Conservation (phyloP, 495 filamentous ascomycete species). For the Delitschia confertaspora region DNA sequence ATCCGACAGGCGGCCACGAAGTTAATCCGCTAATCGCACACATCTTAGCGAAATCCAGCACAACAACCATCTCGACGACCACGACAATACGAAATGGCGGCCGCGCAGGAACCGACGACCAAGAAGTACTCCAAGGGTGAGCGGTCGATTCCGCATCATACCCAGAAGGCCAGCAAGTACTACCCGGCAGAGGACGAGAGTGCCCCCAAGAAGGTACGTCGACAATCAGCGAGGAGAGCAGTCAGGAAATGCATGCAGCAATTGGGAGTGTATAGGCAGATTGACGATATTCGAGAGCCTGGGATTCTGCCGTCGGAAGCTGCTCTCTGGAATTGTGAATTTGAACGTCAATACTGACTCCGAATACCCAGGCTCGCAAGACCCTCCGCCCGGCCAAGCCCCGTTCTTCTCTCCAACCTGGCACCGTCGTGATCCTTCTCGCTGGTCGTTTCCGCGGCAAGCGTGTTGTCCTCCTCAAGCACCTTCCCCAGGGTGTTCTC, state of each 20-base stretch:
- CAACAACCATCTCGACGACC: conserved; percentile 6
- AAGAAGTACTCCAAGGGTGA: conserved; percentile 98
- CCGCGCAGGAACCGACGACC: conserved; percentile 44
- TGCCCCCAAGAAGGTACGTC: conserved; percentile 85
- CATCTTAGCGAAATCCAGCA: neutral
- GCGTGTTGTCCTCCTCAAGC: conserved; percentile 97
- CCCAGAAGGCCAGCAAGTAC: conserved; percentile 96
- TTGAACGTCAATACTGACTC: conserved; percentile 15
- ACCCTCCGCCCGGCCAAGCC: conserved; percentile 72
- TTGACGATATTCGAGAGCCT: neutral
- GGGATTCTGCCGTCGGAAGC: conserved; percentile 5
- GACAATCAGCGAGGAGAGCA: no score
- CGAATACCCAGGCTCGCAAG: conserved; percentile 73
- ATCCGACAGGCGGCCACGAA: neutral
- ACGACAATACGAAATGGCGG: conserved; percentile 28
- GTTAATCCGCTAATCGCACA: neutral
- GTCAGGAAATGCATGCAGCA: neutral
- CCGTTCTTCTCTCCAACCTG: conserved; percentile 80
- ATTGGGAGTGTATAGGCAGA: conserved; percentile 1
- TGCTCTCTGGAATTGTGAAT: neutral
- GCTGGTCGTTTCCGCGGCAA: conserved; percentile 99
- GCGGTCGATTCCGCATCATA: conserved; percentile 71
- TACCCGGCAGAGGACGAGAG: conserved; percentile 93
- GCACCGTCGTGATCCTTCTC: conserved; percentile 93
- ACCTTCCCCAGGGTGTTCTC: conserved; percentile 90